These are phyloP conservation scores for Candida silvicultrix DNA, from an alignment of 805 yeast genomes.

Conservation along the genomic window DNA sequence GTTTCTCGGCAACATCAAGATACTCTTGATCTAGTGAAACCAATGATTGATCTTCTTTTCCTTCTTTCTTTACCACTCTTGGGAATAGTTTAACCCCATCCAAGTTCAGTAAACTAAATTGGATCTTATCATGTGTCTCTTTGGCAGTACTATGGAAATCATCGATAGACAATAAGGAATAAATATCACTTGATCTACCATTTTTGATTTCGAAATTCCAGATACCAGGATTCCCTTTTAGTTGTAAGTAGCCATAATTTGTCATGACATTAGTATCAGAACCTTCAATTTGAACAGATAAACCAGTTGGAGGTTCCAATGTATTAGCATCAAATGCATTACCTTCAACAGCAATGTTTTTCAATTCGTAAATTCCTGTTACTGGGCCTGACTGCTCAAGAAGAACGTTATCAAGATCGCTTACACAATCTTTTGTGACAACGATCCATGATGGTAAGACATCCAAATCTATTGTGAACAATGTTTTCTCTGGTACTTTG, in stretches of 20 bases:
- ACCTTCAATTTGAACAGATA: constrained; percentile 17
- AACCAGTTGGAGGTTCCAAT: constrained; percentile 15
- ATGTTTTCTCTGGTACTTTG: constrained; percentile 42
- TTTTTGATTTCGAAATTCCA: constrained; percentile 48
- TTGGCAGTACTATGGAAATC: constrained; percentile 2
- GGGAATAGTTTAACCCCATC: constrained; percentile 42
- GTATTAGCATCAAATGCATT: constrained; percentile 42
- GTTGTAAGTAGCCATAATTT: constrained; percentile 78
- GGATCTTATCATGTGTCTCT: constrained; percentile 10
- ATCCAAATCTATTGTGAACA: constrained; percentile 51
- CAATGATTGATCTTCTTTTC: constrained; percentile 25
- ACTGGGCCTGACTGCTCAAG: constrained; percentile 30
- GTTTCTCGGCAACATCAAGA: background rate
- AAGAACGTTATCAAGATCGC: constrained; percentile 61
- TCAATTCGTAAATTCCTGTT: constrained; percentile 43
- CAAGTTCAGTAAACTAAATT: constrained; percentile 34
- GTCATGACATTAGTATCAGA: constrained; percentile 70
- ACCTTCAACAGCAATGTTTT: constrained; percentile 63
- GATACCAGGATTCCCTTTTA: constrained; percentile 65
- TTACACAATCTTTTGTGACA: constrained; percentile 39
- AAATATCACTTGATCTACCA: constrained; percentile 37
- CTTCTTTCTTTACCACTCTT: constrained; percentile 34
- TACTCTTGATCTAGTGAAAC: constrained; percentile 8
- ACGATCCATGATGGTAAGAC: constrained; percentile 67
- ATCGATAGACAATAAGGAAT: constrained; percentile 29